Evolutionary conservation across 2,329 filamentous ascomycete species (phyloP).

Genomic region (Scedosporium dehoogii): DNA sequence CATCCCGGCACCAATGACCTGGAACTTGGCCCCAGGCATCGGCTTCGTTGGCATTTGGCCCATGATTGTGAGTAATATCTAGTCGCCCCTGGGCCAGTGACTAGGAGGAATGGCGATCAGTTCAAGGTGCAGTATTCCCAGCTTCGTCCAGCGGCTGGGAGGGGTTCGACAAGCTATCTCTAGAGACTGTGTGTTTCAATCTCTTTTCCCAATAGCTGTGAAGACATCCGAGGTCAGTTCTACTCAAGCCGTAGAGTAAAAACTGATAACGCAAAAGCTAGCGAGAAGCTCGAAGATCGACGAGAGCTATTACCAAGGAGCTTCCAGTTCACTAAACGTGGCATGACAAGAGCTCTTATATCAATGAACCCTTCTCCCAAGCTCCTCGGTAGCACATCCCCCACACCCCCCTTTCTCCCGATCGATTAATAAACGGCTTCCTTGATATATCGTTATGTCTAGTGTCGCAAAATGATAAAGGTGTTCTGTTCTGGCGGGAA

Average conservation of each 20-base stretch:
- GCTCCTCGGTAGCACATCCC: not conserved
- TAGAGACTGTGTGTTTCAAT: not conserved
- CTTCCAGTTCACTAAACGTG: not conserved
- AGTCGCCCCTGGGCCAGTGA: not conserved
- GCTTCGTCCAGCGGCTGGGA: not conserved
- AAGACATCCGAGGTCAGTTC: not conserved
- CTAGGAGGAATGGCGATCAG: not conserved
- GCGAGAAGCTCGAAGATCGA: not conserved
- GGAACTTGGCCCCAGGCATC: conserved; percentile 22
- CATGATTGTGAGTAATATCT: conserved; percentile 12
- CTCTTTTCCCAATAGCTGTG: not conserved
- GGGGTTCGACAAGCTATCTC: not conserved
- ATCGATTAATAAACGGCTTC: not conserved
- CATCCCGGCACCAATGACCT: conserved; percentile 26
- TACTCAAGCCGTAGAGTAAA: not conserved
- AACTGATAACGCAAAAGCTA: not conserved
- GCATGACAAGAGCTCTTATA: not conserved
- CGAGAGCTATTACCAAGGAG: not conserved
- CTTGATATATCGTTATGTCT: not conserved
- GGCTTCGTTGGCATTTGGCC: conserved; percentile 21
- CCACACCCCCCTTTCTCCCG: not conserved
- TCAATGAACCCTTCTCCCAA: not conserved
- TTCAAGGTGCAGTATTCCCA: not conserved
- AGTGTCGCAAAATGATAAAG: not conserved
- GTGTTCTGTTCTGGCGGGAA: not conserved